Conservation (phyloP, 768 basidiomycete genomes). For the Chalciporus sphaerocephalus region DNA sequence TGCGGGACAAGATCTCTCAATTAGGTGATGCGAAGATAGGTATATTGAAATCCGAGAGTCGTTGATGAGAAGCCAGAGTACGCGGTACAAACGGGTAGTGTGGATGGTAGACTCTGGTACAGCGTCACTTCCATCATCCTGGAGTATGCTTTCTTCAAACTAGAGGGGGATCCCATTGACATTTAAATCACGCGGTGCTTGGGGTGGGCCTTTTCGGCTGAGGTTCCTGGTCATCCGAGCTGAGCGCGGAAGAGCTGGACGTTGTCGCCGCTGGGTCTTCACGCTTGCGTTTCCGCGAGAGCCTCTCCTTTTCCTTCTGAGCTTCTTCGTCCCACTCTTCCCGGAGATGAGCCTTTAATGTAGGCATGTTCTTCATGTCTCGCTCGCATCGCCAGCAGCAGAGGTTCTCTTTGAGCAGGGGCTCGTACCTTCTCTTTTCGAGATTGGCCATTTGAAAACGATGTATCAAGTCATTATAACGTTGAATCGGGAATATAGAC, state of each 20-base stretch:
- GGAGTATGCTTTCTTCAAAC: neutral
- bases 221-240: slow-evolving; percentile 7
- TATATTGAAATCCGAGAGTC: neutral
- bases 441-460: slow-evolving; percentile 48
- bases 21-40: neutral
- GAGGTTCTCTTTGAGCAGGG: slow-evolving; percentile 62
- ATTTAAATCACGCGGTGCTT: slow-evolving; percentile 1
- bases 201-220: slow-evolving; percentile 13
- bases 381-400: slow-evolving; percentile 67
- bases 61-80: neutral
- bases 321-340: slow-evolving; percentile 61
- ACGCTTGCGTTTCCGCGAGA: slow-evolving; percentile 40
- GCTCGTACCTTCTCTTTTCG: slow-evolving; percentile 52
- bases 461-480: neutral
- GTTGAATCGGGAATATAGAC: too few relatives aligned
- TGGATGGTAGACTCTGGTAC: too few relatives aligned
- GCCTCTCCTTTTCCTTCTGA: slow-evolving; percentile 38
- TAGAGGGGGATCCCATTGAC: neutral
- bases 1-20: neutral
- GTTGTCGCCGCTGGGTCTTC: neutral
- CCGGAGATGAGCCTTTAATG: slow-evolving; percentile 70
- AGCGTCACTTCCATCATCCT: too few relatives aligned
- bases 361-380: slow-evolving; percentile 65
- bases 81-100: neutral
- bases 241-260: neutral